Base-by-base conservation (phyloP, 73 alveolate species). In the Diophrys appendiculata region DNA sequence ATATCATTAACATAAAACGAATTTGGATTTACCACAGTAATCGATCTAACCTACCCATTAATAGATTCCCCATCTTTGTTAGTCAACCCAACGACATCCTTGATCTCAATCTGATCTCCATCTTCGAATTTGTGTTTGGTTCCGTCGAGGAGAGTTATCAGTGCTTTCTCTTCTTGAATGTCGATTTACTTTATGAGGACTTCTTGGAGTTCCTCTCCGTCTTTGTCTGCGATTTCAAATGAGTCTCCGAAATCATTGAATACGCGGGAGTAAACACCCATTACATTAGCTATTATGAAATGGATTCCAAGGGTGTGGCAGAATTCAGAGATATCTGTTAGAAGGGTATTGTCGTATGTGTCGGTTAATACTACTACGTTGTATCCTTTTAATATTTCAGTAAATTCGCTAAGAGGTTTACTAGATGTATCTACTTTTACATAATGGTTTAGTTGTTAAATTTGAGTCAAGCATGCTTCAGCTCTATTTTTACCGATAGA, bases 141-240 rank as follows among this genome's bases (percentile, higher is more conserved):
- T 0, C 97, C 97, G 2, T 89, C 95, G 54, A 90, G 78, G 60
- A 96, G 93, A 13, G 95, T 88, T 35, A 95, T 93, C 52, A 91
- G 78, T 0, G 88, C 93, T 24, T 92, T 89, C 29, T 88, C 92
- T 76, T 91, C 93, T 23, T 73, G 75, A 31, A 82, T 87, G 27
- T 74, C 56, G 33, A 93, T 90, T 35, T 81, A 71, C 75, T 90
- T 84, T 73, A 96, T 89, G 86, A 94, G 77, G 23, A 84, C 84
- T 81, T 96, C 99, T 65, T 90, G 82, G 28, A 92, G 80, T 24
- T 96, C 96, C 83, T 94, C 98, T 24, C 98, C 99, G 80, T 96
- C 95, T 75, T 96, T 96, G 76, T 96, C 99, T 52, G 88, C 84
- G 11, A 96, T 97, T 64, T 81, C 82, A 75, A 96, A 96, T 60